Evolutionary conservation across 176 grass and related monocot species (phyloP).

Genomic region (Oryza rufipogon): DNA sequence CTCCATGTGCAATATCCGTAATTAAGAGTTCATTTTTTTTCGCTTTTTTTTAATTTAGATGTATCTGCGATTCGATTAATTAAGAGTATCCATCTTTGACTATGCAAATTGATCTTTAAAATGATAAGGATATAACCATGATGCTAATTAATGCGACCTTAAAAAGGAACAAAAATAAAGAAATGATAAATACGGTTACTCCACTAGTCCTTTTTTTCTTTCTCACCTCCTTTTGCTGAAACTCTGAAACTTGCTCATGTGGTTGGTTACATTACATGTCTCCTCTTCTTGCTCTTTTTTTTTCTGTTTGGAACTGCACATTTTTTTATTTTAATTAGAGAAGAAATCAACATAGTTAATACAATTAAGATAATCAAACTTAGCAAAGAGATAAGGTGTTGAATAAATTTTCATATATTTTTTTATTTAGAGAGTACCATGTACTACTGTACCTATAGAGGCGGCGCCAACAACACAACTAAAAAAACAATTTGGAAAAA

Average conservation of each 20-base stretch:
- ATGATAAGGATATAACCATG: not conserved
- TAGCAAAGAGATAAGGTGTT: not conserved
- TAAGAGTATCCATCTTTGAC: not conserved
- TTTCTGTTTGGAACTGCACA: not conserved
- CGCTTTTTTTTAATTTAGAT: no score
- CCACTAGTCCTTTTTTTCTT: not conserved
- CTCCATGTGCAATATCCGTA: not conserved
- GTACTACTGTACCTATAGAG: not conserved
- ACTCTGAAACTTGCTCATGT: not conserved
- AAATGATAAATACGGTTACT: not conserved
- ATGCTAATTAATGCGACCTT: not conserved
- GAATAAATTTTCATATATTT: not conserved
- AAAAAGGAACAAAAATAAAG: not conserved
- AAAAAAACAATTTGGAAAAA: not conserved
- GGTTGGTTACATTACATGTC: not conserved
- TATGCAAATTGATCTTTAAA: not conserved
- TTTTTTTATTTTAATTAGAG: not conserved
- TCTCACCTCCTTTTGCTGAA: not conserved
- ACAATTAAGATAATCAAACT: not conserved
- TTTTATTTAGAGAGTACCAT: not conserved
- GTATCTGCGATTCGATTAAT: not conserved
- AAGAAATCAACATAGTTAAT: not conserved
- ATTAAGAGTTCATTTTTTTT: not conserved
- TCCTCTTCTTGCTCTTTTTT: not conserved
- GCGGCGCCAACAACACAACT: not conserved